These are phyloP conservation scores for Limnomonas spitsbergensis DNA, from an alignment of 139 green algal genomes.

Conservation along the genomic window DNA sequence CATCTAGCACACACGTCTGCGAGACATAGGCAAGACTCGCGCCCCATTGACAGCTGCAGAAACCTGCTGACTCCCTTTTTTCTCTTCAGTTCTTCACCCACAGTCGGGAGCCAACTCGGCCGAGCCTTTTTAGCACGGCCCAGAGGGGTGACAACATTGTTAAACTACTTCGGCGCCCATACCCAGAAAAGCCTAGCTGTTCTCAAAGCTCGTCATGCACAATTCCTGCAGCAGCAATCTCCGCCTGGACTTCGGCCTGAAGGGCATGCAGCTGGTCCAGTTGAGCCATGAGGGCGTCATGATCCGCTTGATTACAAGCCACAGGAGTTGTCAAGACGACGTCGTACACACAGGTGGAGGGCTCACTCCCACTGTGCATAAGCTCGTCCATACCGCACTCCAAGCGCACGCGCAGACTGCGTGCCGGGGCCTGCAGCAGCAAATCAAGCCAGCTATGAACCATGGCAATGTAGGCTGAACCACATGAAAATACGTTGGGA, in stretches of 20 bases:
- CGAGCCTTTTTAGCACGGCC: no score
- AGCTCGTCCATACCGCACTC: background rate
- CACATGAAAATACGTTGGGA: background rate
- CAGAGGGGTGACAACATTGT: no score
- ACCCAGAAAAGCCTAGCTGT: no score
- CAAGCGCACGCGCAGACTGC: background rate
- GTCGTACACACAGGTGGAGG: background rate
- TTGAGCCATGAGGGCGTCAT: background rate
- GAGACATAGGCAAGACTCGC: no score
- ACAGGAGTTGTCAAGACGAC: background rate
- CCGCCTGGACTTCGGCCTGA: constrained; percentile 1
- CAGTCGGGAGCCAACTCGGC: no score
- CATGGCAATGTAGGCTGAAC: background rate
- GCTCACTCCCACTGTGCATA: background rate
- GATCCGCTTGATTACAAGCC: background rate
- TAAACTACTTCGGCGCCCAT: no score
- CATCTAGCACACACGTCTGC: no score
- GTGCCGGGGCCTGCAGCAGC: background rate
- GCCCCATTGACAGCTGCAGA: no score
- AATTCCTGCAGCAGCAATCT: constrained; percentile 5
- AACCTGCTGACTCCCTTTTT: no score
- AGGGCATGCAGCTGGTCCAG: background rate
- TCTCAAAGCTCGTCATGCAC: no score
- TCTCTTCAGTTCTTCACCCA: no score
- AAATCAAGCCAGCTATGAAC: background rate